A percentile compares a stretch with the other conserved stretches of the same genome.
These are phyloP conservation scores for Daedalea quercina DNA, from an alignment of 768 basidiomycete species.

Conservation along the genomic window DNA sequence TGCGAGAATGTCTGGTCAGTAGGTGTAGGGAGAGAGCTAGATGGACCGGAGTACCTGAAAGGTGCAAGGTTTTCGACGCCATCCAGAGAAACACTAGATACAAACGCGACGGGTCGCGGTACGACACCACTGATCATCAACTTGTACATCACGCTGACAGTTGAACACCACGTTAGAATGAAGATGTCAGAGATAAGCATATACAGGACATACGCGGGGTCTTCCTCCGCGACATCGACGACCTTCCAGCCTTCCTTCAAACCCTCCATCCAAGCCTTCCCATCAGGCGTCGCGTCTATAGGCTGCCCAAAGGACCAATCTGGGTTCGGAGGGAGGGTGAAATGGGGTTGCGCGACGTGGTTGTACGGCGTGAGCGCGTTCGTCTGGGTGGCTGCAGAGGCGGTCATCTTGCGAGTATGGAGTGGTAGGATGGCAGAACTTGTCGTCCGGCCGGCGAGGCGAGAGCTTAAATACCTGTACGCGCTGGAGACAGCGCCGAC, in stretches of 20 bases:
- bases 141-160: conserved; percentile 19
- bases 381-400: background rate
- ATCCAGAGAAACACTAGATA: conserved; percentile 26
- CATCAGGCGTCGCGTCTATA: conserved; percentile 22
- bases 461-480: background rate
- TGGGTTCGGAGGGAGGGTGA: conserved; percentile 25
- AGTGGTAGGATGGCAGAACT: background rate
- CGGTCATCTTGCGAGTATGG: background rate
- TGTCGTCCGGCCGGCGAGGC: background rate
- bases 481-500: background rate
- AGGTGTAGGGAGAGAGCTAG: background rate
- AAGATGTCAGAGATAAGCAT: background rate
- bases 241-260: conserved; percentile 29
- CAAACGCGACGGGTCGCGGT: conserved; percentile 40
- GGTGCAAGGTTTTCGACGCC: conserved; percentile 36
- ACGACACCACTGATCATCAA: conserved; percentile 32
- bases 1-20: background rate
- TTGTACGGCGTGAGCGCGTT: conserved; percentile 19
- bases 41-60: conserved; percentile 24
- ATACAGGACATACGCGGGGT: conserved; percentile 19
- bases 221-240: conserved; percentile 24
- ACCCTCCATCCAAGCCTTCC: conserved; percentile 26
- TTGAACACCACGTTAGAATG: too few species aligned
- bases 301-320: conserved; percentile 25
- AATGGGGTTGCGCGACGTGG: conserved; percentile 9